A percentile compares a stretch with the other conserved stretches of the same genome.
Conservation (phyloP, 2,329 filamentous ascomycete genomes). For the Rhynchosporium agropyri region DNA sequence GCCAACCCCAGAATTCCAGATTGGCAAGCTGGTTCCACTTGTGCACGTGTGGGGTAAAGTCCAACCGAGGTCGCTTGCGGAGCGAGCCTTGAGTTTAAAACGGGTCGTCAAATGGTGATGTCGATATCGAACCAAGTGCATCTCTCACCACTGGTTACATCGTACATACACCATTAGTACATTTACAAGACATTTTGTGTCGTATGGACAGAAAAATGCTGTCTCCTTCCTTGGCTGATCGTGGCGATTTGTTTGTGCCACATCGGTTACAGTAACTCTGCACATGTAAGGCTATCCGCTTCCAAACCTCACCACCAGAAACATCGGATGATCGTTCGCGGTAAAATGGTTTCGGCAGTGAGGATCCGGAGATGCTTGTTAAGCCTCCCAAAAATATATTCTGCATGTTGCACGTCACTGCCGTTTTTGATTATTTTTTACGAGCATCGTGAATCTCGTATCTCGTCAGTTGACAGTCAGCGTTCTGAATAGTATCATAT, state of each 20-base stretch:
- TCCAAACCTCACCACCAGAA: slow-evolving; percentile 4
- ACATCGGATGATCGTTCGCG: not conserved
- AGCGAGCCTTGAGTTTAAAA: not conserved
- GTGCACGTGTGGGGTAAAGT: not conserved
- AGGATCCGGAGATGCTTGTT: slow-evolving; percentile 3
- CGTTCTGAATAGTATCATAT: slow-evolving; percentile 1
- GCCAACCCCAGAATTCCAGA: not conserved
- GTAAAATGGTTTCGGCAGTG: slow-evolving; percentile 8
- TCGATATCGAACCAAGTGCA: not conserved
- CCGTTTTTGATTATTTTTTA: slow-evolving; percentile 11
- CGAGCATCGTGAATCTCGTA: slow-evolving; percentile 10
- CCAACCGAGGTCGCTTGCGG: not conserved
- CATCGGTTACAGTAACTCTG: not conserved
- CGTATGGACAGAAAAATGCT: not conserved
- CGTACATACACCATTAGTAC: slow-evolving; percentile 5
- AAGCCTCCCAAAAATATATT: slow-evolving; percentile 6
- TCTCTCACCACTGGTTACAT: not conserved
- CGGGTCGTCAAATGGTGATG: not conserved
- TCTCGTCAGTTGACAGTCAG: slow-evolving; percentile 2
- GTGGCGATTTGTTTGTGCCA: not conserved
- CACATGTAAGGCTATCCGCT: slow-evolving; percentile 6
- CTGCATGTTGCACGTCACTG: slow-evolving; percentile 3
- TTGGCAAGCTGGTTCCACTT: not conserved
- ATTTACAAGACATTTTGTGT: not conserved
- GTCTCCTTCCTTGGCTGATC: not conserved